Evolutionary conservation across 2,329 filamentous ascomycete genomes (phyloP).

Genomic region (Didymella segeticola): DNA sequence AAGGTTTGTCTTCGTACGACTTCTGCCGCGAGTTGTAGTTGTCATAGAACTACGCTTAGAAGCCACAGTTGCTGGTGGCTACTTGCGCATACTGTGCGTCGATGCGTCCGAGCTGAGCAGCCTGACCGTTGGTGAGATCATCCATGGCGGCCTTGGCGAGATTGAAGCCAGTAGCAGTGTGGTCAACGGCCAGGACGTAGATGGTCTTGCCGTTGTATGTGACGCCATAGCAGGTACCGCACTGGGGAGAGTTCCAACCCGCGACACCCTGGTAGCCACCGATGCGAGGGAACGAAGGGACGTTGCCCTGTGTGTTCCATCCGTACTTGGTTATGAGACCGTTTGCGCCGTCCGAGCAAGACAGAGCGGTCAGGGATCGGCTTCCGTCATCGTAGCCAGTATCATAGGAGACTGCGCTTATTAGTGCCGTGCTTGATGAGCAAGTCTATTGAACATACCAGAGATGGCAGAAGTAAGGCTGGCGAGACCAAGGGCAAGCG

Average conservation of each 20-base stretch:
- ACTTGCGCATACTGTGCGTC: constrained; percentile 51
- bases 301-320: constrained; percentile 58
- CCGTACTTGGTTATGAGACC: constrained; percentile 69
- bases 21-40: neutral
- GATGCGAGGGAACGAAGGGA: constrained; percentile 58
- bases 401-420: constrained; percentile 70
- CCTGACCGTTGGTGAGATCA: constrained; percentile 56
- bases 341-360: constrained; percentile 73
- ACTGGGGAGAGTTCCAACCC: constrained; percentile 56
- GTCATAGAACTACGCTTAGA: constrained; percentile 17
- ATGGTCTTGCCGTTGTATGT: constrained; percentile 57
- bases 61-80: constrained; percentile 44
- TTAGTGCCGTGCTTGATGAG: constrained; percentile 1
- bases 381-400: constrained; percentile 68
- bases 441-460: constrained; percentile 21
- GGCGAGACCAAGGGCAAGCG: constrained; percentile 36
- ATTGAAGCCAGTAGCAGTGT: constrained; percentile 57
- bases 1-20: neutral
- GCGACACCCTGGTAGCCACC: constrained; percentile 57
- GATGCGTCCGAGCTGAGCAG: constrained; percentile 53
- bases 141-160: constrained; percentile 58
- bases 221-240: constrained; percentile 61
- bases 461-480: constrained; percentile 44
- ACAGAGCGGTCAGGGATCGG: constrained; percentile 63
- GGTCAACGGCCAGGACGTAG: constrained; percentile 59